Conservation (phyloP, 495 filamentous ascomycete species). For the Talaromyces trachyspermus region DNA sequence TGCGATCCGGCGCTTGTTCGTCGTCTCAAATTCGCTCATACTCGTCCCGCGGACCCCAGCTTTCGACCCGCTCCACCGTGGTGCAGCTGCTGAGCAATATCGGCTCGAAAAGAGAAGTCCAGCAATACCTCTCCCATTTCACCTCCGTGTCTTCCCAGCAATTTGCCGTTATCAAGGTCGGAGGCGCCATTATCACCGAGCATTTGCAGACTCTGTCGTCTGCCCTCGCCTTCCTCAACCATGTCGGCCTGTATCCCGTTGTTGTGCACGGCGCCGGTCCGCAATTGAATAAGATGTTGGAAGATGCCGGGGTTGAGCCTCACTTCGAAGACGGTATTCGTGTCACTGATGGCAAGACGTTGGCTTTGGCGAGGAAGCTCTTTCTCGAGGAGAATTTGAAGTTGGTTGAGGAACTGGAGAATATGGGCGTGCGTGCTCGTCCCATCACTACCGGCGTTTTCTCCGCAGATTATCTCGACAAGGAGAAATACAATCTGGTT, state of each 20-base stretch:
- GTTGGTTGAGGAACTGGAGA: constrained; percentile 84
- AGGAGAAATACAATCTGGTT: constrained; percentile 88
- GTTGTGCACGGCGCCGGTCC: constrained; percentile 96
- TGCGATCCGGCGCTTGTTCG: not conserved
- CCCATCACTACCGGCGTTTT: constrained; percentile 93
- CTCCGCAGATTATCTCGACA: constrained; percentile 89
- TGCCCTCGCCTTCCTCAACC: constrained; percentile 84
- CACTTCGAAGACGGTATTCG: constrained; percentile 96
- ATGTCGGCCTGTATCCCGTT: constrained; percentile 91
- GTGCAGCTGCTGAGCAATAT: constrained; percentile 94
- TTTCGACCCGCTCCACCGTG: constrained; percentile 76
- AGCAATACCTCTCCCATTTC: constrained; percentile 98
- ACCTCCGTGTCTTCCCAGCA: constrained; percentile 94
- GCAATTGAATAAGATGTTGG: constrained; percentile 89
- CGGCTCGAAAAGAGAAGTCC: constrained; percentile 91
- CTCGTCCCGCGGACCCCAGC: constrained; percentile 37
- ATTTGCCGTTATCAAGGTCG: constrained; percentile 98
- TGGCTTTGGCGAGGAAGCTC: constrained; percentile 81
- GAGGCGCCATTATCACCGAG: constrained; percentile 94
- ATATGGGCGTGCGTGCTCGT: constrained; percentile 82
- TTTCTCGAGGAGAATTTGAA: constrained; percentile 97
- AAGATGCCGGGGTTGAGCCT: constrained; percentile 88
- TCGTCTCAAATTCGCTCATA: constrained; percentile 33
- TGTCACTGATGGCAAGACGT: constrained; percentile 91
- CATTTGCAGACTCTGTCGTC: constrained; percentile 84